Base-by-base conservation (phyloP, 148 eudicot genomes). In the Heliosperma pusillum region DNA sequence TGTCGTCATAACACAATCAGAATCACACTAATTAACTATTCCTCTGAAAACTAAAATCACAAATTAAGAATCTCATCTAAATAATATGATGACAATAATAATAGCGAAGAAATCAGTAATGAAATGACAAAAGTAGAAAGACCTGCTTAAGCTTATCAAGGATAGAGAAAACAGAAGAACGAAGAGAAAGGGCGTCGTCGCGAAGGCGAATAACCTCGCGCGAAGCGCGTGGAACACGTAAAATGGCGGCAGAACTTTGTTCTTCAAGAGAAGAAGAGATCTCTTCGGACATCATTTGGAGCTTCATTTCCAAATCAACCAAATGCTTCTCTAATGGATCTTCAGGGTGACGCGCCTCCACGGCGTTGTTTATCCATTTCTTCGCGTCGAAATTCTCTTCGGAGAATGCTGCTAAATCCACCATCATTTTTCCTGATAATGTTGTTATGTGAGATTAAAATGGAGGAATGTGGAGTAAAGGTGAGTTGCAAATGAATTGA, bases 161-260 rank as follows among this genome's bases (percentile, higher is more conserved):
- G 66, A 91, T 91, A 12, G 86, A 72, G 36, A 92, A 87, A 55
- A 90, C 91, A 6, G 96, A 88, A 0, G 87, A 82, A 36, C 98
- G 97, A 27, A 94, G 89, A 2, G 93, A 83, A 42, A 87, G 57
- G 17, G 97, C 97, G 66, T 94, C 97, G 47, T 94, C 98, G 10
- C 97, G 91, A 68, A 94, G 90, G 71, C 97, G 93, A 66, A 88
- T 61, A 68, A 91, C 96, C 59, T 94, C 97, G 15, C 98, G 96
- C 0, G 93, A 84, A 78, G 98, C 97, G n/a, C 97, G 92, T 55
- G 98, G 98, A 15, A 94, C 93, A 7, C 98, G 98, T 73, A 91
- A 89, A 73, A 94, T 82, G 6, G 98, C 90, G 36, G 92, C 89
- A 64, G 96, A 82, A 79, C 97, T 90, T 75, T 94, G 98, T 75